These are phyloP conservation scores for Smithsoniella earleae DNA, from an alignment of 163 green algal genomes.

Conservation along the genomic window DNA sequence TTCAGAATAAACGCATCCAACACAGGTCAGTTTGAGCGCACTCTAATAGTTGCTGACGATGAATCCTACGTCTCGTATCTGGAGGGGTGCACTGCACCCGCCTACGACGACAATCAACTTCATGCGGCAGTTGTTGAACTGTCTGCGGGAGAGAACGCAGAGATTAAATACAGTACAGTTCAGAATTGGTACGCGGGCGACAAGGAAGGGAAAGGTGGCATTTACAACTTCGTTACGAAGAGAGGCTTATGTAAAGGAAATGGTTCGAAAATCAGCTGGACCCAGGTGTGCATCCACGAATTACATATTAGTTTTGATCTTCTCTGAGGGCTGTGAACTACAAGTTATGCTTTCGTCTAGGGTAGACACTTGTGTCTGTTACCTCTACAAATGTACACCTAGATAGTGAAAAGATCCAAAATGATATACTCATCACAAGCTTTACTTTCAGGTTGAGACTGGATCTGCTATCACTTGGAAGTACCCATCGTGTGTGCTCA, in stretches of 20 bases:
- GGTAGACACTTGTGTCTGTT: too few species aligned
- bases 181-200: slow-evolving; percentile 99
- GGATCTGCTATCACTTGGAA: slow-evolving; percentile 98
- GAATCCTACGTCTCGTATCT: slow-evolving; percentile 89
- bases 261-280: slow-evolving; percentile 96
- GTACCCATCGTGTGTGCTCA: slow-evolving; percentile 89
- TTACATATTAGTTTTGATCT: too few species aligned
- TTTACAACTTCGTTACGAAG: slow-evolving; percentile 99
- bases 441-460: slow-evolving; percentile 80
- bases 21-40: slow-evolving; percentile 97
- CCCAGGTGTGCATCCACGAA: slow-evolving; percentile 62
- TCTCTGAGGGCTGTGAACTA: slow-evolving; percentile 25
- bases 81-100: slow-evolving; percentile 92
- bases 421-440: not conserved
- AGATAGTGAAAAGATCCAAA: too few species aligned
- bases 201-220: slow-evolving; percentile 78
- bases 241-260: slow-evolving; percentile 85
- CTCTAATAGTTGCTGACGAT: slow-evolving; percentile 94
- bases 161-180: slow-evolving; percentile 99
- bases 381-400: too few species aligned
- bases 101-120: slow-evolving; percentile 92
- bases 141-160: slow-evolving; percentile 61
- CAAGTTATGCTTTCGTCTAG: too few species aligned
- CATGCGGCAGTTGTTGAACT: slow-evolving; percentile 98
- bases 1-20: slow-evolving; percentile 98